A percentile compares a stretch with the other conserved stretches of the same genome.
phyloP scores from a whole-genome alignment of 1,139 yeast species.

The Hansenula sp. region DNA sequence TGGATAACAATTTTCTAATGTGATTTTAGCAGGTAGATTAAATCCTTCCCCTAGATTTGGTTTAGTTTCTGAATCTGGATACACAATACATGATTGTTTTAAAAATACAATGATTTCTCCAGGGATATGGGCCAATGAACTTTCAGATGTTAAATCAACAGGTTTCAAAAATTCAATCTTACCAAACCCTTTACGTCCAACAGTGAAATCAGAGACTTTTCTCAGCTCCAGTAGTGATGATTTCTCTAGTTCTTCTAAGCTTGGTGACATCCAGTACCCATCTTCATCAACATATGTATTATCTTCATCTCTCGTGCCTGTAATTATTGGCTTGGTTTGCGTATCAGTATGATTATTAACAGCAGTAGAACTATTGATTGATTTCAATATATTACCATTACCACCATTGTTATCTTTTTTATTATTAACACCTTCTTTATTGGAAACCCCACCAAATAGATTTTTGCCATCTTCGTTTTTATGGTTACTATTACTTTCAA shows the following conservation, averaged over 20 bases:
- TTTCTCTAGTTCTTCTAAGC: conserved; percentile 55
- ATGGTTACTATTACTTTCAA: conserved; percentile 15
- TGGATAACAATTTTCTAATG: conserved; percentile 79
- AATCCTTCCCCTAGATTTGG: conserved; percentile 72
- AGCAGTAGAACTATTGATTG: background rate
- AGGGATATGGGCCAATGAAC: conserved; percentile 55
- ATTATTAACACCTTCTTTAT: background rate
- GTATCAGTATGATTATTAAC: too few species aligned
- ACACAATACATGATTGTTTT: conserved; percentile 60
- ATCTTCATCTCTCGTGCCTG: conserved; percentile 23
- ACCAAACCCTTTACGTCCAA: conserved; percentile 84
- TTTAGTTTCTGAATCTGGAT: conserved; percentile 70
- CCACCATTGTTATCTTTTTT: background rate
- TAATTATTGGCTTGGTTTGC: background rate
- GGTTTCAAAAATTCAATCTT: conserved; percentile 71
- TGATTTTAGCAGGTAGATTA: conserved; percentile 69
- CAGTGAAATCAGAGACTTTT: conserved; percentile 57
- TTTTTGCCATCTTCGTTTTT: conserved; percentile 6
- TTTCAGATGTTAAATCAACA: conserved; percentile 72
- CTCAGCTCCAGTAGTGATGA: conserved; percentile 63
- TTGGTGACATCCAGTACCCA: conserved; percentile 88
- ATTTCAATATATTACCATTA: background rate
- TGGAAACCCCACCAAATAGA: background rate
- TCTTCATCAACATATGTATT: conserved; percentile 48
- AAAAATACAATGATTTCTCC: conserved; percentile 64